phyloP scores from a whole-genome alignment of 2,329 filamentous ascomycete genomes.

The Cyanodermella asteris region DNA sequence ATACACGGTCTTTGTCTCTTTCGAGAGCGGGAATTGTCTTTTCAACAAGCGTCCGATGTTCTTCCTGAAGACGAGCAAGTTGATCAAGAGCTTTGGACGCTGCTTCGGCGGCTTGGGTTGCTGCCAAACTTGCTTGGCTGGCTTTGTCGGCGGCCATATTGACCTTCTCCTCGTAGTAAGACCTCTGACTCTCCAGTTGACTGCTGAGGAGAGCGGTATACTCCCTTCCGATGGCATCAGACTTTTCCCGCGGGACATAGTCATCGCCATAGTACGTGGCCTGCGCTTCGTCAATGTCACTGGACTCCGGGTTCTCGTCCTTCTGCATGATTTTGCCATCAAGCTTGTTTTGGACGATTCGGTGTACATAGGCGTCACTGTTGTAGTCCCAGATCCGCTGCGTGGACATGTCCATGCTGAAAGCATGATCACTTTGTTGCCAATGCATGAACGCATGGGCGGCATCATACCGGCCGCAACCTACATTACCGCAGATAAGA shows the following conservation, averaged over 20 bases:
- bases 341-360: conserved; percentile 79
- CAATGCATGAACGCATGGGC: conserved; percentile 88
- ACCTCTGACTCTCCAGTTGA: conserved; percentile 76
- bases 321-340: conserved; percentile 79
- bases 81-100: conserved; percentile 28
- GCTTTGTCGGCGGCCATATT: conserved; percentile 81
- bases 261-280: conserved; percentile 16
- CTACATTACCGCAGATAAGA: conserved; percentile 76
- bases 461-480: conserved; percentile 83
- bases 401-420: conserved; percentile 76
- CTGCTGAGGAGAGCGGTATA: conserved; percentile 86
- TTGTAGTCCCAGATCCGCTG: conserved; percentile 98
- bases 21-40: conserved; percentile 48
- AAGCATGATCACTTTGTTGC: conserved; percentile 73
- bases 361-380: conserved; percentile 86
- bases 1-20: conserved; percentile 46
- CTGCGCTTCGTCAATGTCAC: conserved; percentile 30
- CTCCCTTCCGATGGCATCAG: conserved; percentile 68
- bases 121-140: conserved; percentile 44
- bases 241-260: conserved; percentile 32
- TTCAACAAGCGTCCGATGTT: conserved; percentile 29
- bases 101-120: conserved; percentile 36
- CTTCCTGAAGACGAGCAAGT: conserved; percentile 29
- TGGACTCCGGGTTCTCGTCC: conserved; percentile 50
- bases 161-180: conserved; percentile 86